Evolutionary conservation across 768 basidiomycete species (phyloP).

Genomic region (Pilatotrama ljubarskyi): DNA sequence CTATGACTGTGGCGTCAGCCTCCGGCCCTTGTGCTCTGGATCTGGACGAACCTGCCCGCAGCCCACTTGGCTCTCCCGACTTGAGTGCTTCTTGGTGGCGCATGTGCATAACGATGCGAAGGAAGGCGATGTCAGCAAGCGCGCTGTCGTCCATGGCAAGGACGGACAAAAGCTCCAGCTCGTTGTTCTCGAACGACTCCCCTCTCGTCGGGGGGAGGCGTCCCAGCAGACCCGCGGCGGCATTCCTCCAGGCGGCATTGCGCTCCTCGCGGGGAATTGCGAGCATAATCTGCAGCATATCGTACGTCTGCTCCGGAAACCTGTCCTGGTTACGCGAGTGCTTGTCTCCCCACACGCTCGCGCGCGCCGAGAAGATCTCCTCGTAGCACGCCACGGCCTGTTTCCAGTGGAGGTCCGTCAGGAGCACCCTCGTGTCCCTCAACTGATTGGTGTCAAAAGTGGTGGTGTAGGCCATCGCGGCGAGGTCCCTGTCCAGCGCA

Average conservation of each 20-base stretch:
- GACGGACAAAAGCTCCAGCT: not conserved
- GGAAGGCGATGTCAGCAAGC: slow-evolving; percentile 7
- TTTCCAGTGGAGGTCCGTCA: slow-evolving; percentile 6
- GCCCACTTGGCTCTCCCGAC: not conserved
- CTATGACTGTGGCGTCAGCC: not conserved
- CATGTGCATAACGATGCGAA: slow-evolving; percentile 7
- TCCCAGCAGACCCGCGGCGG: not conserved
- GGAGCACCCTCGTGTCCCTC: not conserved
- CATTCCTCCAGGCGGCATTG: not conserved
- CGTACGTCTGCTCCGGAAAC: slow-evolving; percentile 9
- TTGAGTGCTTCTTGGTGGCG: not conserved
- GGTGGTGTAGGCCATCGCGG: slow-evolving; percentile 8
- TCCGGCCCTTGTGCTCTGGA: not conserved
- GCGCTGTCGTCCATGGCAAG: not conserved
- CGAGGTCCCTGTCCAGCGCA: slow-evolving; percentile 6
- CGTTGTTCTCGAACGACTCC: not conserved
- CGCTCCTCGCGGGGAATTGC: not conserved
- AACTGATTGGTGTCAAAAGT: slow-evolving; percentile 6
- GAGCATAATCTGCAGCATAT: slow-evolving; percentile 6
- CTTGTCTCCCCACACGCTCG: slow-evolving; percentile 7
- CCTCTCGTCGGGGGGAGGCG: not conserved
- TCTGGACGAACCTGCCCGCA: not conserved
- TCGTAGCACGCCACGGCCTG: slow-evolving; percentile 11
- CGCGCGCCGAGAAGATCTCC: not conserved
- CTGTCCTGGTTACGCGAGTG: not conserved